Conservation (phyloP, 83 land plant species). For the Diphasiastrum complanatum region DNA sequence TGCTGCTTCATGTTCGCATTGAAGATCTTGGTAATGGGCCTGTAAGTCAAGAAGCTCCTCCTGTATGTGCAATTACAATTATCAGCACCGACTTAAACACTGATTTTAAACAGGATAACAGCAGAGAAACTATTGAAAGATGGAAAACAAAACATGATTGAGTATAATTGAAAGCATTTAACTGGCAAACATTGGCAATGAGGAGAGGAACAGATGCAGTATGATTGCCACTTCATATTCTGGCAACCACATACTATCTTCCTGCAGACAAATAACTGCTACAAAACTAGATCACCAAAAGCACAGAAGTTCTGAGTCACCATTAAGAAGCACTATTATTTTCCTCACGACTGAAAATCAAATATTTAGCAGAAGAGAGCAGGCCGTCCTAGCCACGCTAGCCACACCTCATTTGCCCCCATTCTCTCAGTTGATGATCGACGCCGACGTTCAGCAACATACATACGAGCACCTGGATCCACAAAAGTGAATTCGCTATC, state of each 20-base stretch:
- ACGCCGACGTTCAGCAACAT: conserved; percentile 15
- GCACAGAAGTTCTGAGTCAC: too few relatives aligned
- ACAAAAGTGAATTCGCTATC: conserved; percentile 1
- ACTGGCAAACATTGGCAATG: too few relatives aligned
- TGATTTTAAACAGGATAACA: neutral
- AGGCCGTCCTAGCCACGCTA: neutral
- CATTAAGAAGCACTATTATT: too few relatives aligned
- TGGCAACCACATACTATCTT: neutral
- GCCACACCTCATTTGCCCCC: conserved; percentile 14
- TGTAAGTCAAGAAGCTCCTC: conserved; percentile 23
- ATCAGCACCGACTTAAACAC: neutral
- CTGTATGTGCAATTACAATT: conserved; percentile 5
- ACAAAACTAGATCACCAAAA: too few relatives aligned
- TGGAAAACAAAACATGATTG: too few relatives aligned
- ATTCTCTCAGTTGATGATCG: conserved; percentile 10
- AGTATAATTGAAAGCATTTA: too few relatives aligned
- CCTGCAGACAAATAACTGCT: neutral
- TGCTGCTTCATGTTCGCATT: conserved; percentile 19
- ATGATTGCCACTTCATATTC: neutral
- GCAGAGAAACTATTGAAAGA: too few relatives aligned
- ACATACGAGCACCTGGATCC: conserved; percentile 15
- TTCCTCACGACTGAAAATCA: too few relatives aligned
- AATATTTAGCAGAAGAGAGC: neutral
- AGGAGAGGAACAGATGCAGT: too few relatives aligned
- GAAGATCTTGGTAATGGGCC: conserved; percentile 24